Conservation (phyloP, 139 green algal species). For the Chlamydomonas sphaeroides region DNA sequence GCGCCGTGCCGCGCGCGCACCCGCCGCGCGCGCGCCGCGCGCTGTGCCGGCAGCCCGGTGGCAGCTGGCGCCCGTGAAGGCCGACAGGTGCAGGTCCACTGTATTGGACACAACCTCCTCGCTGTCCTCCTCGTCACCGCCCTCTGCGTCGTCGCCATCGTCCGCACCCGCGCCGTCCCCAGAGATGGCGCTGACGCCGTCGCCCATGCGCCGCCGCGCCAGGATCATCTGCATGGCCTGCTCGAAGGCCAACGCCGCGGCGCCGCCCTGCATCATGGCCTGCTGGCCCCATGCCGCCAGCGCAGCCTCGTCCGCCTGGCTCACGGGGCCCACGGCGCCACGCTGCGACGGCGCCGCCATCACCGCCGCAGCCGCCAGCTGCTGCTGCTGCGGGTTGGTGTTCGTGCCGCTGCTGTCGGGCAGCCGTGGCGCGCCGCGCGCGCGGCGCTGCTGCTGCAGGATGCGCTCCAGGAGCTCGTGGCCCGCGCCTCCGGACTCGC, state of each 20-base stretch:
- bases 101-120: slow-evolving; percentile 56
- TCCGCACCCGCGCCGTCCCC: neutral
- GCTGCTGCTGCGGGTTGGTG: neutral
- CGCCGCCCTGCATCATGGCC: slow-evolving; percentile 4
- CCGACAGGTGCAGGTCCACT: slow-evolving; percentile 26
- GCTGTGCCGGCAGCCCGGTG: slow-evolving; percentile 2
- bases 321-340: neutral
- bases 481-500: neutral
- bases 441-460: slow-evolving; percentile 19
- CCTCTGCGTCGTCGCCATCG: neutral
- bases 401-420: slow-evolving; percentile 17
- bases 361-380: neutral
- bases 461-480: slow-evolving; percentile 19
- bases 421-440: neutral
- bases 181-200: neutral
- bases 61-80: slow-evolving; percentile 39
- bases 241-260: slow-evolving; percentile 13
- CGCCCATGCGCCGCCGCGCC: slow-evolving; percentile 18
- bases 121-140: slow-evolving; percentile 19
- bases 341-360: neutral
- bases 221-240: slow-evolving; percentile 34
- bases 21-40: neutral
- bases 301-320: neutral
- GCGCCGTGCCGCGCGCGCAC: too few relatives aligned
- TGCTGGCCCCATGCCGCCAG: slow-evolving; percentile 21